Base-by-base conservation (phyloP, 257 asterid species). In the Ajuga chamaepitys region DNA sequence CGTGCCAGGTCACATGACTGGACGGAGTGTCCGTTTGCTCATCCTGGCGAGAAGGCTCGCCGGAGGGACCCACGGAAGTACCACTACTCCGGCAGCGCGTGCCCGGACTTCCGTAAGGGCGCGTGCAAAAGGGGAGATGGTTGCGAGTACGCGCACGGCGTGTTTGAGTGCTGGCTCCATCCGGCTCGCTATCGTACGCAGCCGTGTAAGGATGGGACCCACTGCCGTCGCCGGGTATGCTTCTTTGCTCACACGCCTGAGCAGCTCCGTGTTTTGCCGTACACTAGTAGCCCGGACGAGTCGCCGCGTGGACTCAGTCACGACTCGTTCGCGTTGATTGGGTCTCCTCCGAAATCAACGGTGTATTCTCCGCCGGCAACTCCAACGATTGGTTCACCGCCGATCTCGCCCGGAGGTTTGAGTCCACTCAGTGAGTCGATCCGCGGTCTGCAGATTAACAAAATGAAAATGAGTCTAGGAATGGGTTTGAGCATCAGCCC, bases 161-260 rank as follows among this genome's bases (percentile, higher is more conserved):
- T 82, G 0, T 82, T 82, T 67, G 88, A 82, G 83, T 79, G 88
- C 72, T 82, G 88, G 88, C 83, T 82, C 11, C 88, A 82, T 70
- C 88, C 88, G 14, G 83, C 85, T 22, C 85, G 88, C 75, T 82
- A 82, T 34, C 85, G 88, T 17, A 82, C 88, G 64, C 81, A 79
- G 79, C 88, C 85, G n/a, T 82, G 88, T 38, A 82, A 82, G 76
- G 88, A 82, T 14, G 88, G 85, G 44, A 77, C 77, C 51, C 80
- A 80, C 74, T 82, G 88, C 70, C 80, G 79, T 10, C 84, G 88
- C 61, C 72, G 77, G 20, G 74, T 79, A 11, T 82, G 88, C 59
- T 82, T 82, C 78, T 82, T 82, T 18, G 88, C 88, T 0, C 88
- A 82, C 74, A 79, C 83, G 16, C 83, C 81, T 6, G 83, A 77